phyloP scores from a whole-genome alignment of 108 stramenopile species.

The Cyclotella distinguenda region DNA sequence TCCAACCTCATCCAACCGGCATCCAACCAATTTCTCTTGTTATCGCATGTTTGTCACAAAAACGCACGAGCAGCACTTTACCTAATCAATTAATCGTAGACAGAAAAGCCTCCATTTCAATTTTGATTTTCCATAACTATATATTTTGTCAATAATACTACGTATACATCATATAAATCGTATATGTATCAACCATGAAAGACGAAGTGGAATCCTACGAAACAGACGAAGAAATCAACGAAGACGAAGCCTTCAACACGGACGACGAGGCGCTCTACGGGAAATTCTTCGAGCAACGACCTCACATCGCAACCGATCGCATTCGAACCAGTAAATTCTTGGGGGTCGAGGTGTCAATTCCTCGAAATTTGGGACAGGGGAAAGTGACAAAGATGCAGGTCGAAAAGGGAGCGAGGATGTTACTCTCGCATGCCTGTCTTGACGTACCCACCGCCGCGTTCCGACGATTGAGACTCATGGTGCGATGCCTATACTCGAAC shows the following conservation, averaged over 20 bases:
- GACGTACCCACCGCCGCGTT: slow-evolving; percentile 8
- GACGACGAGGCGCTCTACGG: slow-evolving; percentile 86
- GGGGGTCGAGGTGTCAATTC: background rate
- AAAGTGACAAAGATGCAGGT: slow-evolving; percentile 5
- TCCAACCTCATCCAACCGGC: too few relatives aligned
- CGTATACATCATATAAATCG: too few relatives aligned
- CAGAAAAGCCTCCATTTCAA: too few relatives aligned
- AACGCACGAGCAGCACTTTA: too few relatives aligned
- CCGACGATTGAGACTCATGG: slow-evolving; percentile 5
- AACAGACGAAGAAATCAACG: slow-evolving; percentile 81
- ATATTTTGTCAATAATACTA: too few relatives aligned
- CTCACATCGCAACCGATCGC: background rate
- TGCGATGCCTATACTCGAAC: slow-evolving; percentile 24
- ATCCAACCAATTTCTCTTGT: too few relatives aligned
- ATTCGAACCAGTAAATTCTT: background rate
- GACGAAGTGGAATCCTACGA: too few relatives aligned
- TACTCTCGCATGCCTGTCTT: slow-evolving; percentile 19
- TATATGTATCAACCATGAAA: too few relatives aligned
- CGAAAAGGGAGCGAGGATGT: slow-evolving; percentile 15
- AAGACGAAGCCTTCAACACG: slow-evolving; percentile 85
- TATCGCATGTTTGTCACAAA: too few relatives aligned
- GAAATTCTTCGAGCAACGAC: slow-evolving; percentile 51
- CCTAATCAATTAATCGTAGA: too few relatives aligned
- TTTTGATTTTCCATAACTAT: too few relatives aligned
- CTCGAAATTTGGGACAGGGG: background rate